A percentile compares a stretch with the other conserved stretches of the same genome.
Conservation (phyloP, 73 alveolate genomes). For the Tetrahymena elliotti region DNA sequence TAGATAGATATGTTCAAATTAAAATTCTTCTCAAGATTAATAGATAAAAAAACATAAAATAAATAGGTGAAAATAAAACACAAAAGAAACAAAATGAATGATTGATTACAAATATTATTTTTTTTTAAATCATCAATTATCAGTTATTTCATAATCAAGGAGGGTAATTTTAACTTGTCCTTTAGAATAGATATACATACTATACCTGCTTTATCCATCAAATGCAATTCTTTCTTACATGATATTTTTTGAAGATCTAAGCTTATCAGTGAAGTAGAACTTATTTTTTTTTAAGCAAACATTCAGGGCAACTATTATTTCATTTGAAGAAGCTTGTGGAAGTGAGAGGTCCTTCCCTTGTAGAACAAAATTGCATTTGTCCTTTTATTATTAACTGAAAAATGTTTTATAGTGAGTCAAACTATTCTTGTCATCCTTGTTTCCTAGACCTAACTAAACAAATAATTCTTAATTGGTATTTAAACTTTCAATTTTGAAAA, state of each 20-base stretch:
- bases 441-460: background rate
- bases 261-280: background rate
- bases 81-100: too few species aligned
- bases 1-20: too few species aligned
- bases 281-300: background rate
- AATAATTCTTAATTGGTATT: background rate
- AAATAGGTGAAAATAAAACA: too few species aligned
- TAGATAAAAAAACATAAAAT: too few species aligned
- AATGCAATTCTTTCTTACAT: background rate
- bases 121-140: background rate
- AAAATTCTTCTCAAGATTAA: too few species aligned
- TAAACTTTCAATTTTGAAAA: background rate
- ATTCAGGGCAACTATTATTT: background rate
- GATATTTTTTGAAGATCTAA: background rate
- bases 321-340: background rate
- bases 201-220: background rate
- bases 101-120: too few species aligned
- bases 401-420: background rate
- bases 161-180: background rate
- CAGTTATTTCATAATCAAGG: background rate
- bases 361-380: background rate
- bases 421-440: background rate
- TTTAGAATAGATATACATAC: background rate
- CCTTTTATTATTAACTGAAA: background rate
- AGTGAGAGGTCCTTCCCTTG: background rate